These are phyloP conservation scores for Angomonas ambiguus DNA, from an alignment of 208 protist species.

Conservation along the genomic window DNA sequence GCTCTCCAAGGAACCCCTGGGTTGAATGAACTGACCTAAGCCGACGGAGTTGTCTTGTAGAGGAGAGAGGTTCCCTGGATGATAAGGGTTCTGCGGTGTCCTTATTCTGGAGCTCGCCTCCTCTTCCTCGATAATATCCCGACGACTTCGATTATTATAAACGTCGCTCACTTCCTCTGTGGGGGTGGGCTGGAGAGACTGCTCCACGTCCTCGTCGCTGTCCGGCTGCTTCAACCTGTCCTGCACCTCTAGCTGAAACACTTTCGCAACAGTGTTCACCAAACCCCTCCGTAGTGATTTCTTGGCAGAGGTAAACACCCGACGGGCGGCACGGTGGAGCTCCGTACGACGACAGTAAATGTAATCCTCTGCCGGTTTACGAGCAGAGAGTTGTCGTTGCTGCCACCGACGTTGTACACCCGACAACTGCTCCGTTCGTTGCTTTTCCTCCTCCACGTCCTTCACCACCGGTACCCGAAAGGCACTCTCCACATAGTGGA, in stretches of 20 bases:
- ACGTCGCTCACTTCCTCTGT: too few species aligned
- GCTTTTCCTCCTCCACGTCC: not conserved
- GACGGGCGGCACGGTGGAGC: not conserved
- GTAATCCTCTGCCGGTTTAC: not conserved
- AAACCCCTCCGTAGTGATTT: not conserved
- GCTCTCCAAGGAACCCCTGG: too few species aligned
- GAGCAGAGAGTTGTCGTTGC: not conserved
- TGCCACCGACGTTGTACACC: not conserved
- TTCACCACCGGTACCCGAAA: not conserved
- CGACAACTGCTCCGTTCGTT: not conserved
- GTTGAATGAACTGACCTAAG: too few species aligned
- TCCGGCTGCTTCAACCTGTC: too few species aligned
- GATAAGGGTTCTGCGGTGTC: too few species aligned
- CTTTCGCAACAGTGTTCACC: not conserved
- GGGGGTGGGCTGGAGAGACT: too few species aligned
- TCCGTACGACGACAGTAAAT: not conserved
- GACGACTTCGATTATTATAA: too few species aligned
- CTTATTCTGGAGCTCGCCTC: too few species aligned
- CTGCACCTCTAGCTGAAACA: not conserved
- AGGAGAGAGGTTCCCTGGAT: too few species aligned
- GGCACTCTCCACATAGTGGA: not conserved
- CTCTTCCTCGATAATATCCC: too few species aligned
- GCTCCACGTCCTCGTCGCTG: too few species aligned
- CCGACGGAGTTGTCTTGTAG: too few species aligned
- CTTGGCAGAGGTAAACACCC: not conserved